Evolutionary conservation across 768 basidiomycete genomes (phyloP), one percentile per base, ranked within the genome.

Genomic region (Mrakia hoshinonis): DNA sequence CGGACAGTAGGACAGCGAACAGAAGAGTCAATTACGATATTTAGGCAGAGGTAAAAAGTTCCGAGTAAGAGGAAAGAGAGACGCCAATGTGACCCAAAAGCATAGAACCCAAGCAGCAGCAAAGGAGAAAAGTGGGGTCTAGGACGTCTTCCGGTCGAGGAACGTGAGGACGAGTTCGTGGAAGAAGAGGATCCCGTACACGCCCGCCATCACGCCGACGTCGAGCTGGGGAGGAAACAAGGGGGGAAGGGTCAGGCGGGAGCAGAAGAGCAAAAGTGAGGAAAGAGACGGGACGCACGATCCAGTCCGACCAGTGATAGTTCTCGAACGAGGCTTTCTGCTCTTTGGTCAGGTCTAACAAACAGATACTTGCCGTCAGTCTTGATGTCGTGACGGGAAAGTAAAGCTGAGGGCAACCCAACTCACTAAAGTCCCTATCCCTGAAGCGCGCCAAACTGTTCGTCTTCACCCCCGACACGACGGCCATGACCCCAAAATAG

Each of bases 191-290:
- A 61, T 22, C 3, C 58, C 58, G 34, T 61, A 61, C 31, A 61
- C 20, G 31, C 58, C 58, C 9, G 58, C 58, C 58, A 61, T 61
- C 15, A 61, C 58, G 13, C 58, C 58, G 58, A 36, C 36, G 58
- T 61, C 58, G 58, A 61, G 58, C 58, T 61, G 34, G 3, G 18
- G 22, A 5, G 22, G 36, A 39, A n/a, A 38, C 1, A 20, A 15
- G 22, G 34, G 34, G 34, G 24, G 26, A 55, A 29, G 24, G 18
- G 34, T 61, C 1, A 61, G 58, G 22, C 18, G 26, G 18, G 4
- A 22, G 3, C 5, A 15, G 29, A 31, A 38, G 34, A 15, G 13
- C 1, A 31, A 61, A 11, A 58, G 29, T 58, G 3, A 1, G 31
- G 15, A 4, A 24, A 51, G 26, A 15, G 4, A 18, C 26, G 5